Percentiles rank a stretch among this genome's conserved stretches.
phyloP scores from a whole-genome alignment of 805 yeast species.

The Ogataea neopini region DNA sequence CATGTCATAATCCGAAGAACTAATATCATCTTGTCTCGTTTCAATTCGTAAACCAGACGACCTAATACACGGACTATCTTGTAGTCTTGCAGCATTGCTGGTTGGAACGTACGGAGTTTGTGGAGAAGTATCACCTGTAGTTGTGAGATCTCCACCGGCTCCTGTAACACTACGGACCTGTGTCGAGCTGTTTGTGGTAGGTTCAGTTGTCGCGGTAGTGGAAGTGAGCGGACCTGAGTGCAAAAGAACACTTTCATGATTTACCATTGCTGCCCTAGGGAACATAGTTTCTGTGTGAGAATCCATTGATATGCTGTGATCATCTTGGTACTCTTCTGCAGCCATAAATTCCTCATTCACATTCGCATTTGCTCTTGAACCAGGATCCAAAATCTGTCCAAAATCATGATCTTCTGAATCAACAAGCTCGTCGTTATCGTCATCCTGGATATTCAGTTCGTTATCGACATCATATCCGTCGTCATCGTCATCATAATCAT shows the following conservation, averaged over 20 bases:
- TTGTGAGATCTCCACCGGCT: conserved; percentile 10
- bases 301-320: conserved; percentile 32
- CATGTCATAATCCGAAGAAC: conserved; percentile 33
- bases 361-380: background rate
- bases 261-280: conserved; percentile 10
- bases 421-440: conserved; percentile 5
- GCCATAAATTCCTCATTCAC: conserved; percentile 37
- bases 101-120: conserved; percentile 19
- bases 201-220: conserved; percentile 14
- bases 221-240: conserved; percentile 21
- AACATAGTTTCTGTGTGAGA: conserved; percentile 15
- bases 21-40: conserved; percentile 14
- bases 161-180: conserved; percentile 11
- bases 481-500: conserved; percentile 20
- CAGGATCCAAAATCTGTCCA: conserved; percentile 1
- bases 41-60: conserved; percentile 19
- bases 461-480: conserved; percentile 7
- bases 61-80: conserved; percentile 16
- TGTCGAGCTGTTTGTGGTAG: conserved; percentile 12
- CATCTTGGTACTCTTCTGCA: conserved; percentile 39
- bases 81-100: conserved; percentile 9
- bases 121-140: conserved; percentile 24
- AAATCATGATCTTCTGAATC: background rate
- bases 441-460: conserved; percentile 14
- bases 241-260: conserved; percentile 8